Evolutionary conservation across 352 stramenopile genomes (phyloP).

Genomic region (Phytophthora rubi): DNA sequence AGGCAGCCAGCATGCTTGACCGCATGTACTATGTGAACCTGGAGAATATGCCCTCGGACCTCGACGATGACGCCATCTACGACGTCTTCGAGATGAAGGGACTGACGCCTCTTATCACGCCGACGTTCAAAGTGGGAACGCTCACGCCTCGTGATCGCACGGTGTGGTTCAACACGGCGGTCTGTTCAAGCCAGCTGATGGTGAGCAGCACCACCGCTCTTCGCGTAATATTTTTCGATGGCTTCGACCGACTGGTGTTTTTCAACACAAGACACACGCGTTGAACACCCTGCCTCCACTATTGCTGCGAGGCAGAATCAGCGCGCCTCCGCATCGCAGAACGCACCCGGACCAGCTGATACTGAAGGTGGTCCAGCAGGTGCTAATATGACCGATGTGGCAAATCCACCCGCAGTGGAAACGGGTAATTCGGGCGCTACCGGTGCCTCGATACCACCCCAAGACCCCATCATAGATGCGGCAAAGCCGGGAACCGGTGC

Average conservation of each 20-base stretch:
- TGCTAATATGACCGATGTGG: no score
- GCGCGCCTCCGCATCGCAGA: no score
- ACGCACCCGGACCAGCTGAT: no score
- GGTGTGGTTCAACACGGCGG: conserved; percentile 5
- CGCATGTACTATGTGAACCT: conserved; percentile 17
- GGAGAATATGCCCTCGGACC: neutral
- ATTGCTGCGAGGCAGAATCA: conserved; percentile 4
- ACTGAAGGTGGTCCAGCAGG: no score
- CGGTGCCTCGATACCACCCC: no score
- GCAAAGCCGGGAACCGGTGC: conserved; percentile 7
- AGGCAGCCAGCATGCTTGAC: conserved; percentile 8
- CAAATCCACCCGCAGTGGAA: no score
- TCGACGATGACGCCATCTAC: conserved; percentile 9
- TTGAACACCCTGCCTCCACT: conserved; percentile 3
- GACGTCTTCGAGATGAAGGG: conserved; percentile 2
- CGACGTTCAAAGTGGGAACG: conserved; percentile 10
- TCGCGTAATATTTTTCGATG: conserved; percentile 2
- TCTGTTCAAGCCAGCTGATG: conserved; percentile 3
- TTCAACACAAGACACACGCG: conserved; percentile 16
- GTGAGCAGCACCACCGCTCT: neutral
- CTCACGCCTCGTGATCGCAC: conserved; percentile 11
- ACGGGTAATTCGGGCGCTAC: no score
- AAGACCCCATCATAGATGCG: conserved; percentile 2
- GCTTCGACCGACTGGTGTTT: conserved; percentile 7
- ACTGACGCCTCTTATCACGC: conserved; percentile 1